These are phyloP conservation scores for Mayamaea pseudoterrestris DNA, from an alignment of 108 stramenopile species.

Conservation along the genomic window DNA sequence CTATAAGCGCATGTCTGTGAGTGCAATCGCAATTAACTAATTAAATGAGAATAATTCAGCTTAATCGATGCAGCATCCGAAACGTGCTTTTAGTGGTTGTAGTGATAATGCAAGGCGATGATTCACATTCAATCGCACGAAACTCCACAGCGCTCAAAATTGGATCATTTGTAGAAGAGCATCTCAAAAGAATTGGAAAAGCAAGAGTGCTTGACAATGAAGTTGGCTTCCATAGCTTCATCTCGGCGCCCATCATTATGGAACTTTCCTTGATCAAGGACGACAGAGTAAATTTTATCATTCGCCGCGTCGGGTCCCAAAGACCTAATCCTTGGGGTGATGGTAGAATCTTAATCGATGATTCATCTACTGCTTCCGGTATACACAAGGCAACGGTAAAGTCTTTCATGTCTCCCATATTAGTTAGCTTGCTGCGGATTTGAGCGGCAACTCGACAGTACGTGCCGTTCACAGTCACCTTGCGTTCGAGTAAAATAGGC, in stretches of 20 bases:
- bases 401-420: constrained; percentile 42
- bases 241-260: constrained; percentile 47
- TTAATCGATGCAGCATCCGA: constrained; percentile 37
- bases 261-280: constrained; percentile 50
- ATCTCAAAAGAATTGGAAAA: constrained; percentile 58
- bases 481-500: constrained; percentile 41
- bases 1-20: too few species aligned
- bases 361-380: constrained; percentile 26
- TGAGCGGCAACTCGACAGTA: constrained; percentile 49
- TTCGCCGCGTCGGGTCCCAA: constrained; percentile 41
- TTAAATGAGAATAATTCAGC: constrained; percentile 2
- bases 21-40: too few species aligned
- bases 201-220: constrained; percentile 10
- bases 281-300: constrained; percentile 45
- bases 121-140: constrained; percentile 16
- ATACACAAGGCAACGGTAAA: constrained; percentile 43
- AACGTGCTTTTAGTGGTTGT: constrained; percentile 15
- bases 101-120: constrained; percentile 18
- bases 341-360: constrained; percentile 32
- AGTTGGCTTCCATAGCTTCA: constrained; percentile 21
- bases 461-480: constrained; percentile 33
- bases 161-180: constrained; percentile 42
- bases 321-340: constrained; percentile 43
- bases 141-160: constrained; percentile 36
- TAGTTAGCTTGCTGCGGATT: constrained; percentile 61